phyloP scores from a whole-genome alignment of 2,329 filamentous ascomycete genomes.

The Drechslerella coelobrocha region DNA sequence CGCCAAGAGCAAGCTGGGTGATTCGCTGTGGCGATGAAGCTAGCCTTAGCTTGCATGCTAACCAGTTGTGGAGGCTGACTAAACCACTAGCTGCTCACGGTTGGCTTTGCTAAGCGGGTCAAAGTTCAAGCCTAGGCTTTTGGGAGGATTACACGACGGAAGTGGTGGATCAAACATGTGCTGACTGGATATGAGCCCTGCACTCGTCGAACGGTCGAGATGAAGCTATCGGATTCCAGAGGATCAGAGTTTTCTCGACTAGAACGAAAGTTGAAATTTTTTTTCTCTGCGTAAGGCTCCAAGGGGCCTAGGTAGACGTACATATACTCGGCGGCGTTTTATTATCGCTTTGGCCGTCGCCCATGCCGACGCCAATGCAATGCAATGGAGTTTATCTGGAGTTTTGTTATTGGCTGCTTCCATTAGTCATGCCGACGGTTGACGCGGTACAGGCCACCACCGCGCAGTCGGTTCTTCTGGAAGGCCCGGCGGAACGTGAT shows the following conservation, averaged over 20 bases:
- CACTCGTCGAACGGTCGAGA: slow-evolving; percentile 25
- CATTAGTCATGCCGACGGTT: slow-evolving; percentile 45
- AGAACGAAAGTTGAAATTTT: slow-evolving; percentile 25
- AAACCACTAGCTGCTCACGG: slow-evolving; percentile 12
- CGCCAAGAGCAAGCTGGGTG: slow-evolving; percentile 20
- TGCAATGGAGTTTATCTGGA: slow-evolving; percentile 24
- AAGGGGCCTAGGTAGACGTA: slow-evolving; percentile 19
- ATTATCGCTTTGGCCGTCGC: slow-evolving; percentile 29
- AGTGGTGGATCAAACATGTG: slow-evolving; percentile 34
- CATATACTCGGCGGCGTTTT: slow-evolving; percentile 21
- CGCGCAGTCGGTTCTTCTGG: slow-evolving; percentile 28
- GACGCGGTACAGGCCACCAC: background rate
- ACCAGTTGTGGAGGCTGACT: slow-evolving; percentile 38
- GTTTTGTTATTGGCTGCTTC: slow-evolving; percentile 7
- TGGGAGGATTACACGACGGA: slow-evolving; percentile 31
- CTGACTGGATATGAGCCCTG: slow-evolving; percentile 36
- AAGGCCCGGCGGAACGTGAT: slow-evolving; percentile 27
- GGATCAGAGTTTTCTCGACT: slow-evolving; percentile 21
- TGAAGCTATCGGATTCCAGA: slow-evolving; percentile 43
- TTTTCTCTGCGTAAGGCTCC: slow-evolving; percentile 24
- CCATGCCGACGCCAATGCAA: slow-evolving; percentile 46
- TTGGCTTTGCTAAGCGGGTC: slow-evolving; percentile 37
- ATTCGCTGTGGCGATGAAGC: slow-evolving; percentile 5
- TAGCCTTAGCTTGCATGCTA: slow-evolving; percentile 6
- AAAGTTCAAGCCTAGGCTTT: slow-evolving; percentile 16